These are phyloP conservation scores for Hypoxylon sp. DNA, from an alignment of 2,329 filamentous ascomycete genomes.

Conservation along the genomic window DNA sequence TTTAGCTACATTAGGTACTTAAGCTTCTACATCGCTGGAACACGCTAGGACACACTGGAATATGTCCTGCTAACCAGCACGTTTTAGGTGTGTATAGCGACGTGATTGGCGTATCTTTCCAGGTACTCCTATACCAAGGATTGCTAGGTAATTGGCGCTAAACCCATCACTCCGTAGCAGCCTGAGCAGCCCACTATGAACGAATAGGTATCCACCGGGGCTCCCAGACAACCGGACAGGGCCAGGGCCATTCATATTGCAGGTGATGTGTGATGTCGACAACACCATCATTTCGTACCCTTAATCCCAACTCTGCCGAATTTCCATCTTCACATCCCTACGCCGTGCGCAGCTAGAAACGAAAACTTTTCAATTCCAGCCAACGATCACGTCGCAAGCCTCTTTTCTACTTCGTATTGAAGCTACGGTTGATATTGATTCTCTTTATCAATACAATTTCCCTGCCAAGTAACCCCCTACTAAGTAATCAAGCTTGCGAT, in stretches of 20 bases:
- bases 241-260: constrained; percentile 17
- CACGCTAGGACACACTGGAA: neutral
- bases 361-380: constrained; percentile 24
- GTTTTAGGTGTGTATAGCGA: neutral
- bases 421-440: constrained; percentile 5
- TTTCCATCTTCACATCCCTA: constrained; percentile 39
- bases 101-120: neutral
- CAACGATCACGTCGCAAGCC: constrained; percentile 5
- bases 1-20: neutral
- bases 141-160: neutral
- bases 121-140: neutral
- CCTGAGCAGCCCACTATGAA: constrained; percentile 10
- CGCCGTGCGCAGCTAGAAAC: constrained; percentile 6
- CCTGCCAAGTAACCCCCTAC: constrained; percentile 7
- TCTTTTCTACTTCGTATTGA: constrained; percentile 15
- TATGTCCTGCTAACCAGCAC: neutral
- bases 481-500: constrained; percentile 27
- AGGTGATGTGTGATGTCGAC: constrained; percentile 28
- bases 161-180: constrained; percentile 1
- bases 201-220: constrained; percentile 26
- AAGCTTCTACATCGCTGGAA: neutral
- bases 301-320: constrained; percentile 33
- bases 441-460: constrained; percentile 26
- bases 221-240: constrained; percentile 35
- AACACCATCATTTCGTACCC: constrained; percentile 40